phyloP scores from a whole-genome alignment of 1,284 basidiomycete species.

The Baeospora myosura region DNA sequence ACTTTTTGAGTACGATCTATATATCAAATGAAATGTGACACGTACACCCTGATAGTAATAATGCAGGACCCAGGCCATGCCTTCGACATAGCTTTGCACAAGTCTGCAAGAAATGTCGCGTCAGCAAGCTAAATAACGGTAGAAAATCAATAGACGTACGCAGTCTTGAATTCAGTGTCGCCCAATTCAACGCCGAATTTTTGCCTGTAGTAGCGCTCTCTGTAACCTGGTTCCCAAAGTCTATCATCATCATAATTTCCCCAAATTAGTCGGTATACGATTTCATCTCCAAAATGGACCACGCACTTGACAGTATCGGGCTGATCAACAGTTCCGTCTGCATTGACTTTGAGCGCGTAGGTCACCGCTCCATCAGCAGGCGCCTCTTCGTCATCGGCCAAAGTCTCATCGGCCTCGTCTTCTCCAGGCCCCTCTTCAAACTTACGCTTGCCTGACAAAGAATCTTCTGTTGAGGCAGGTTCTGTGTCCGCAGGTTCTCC shows the following conservation, averaged over 20 bases:
- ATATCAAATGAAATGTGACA: constrained; percentile 12
- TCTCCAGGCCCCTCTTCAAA: constrained; percentile 53
- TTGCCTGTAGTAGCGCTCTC: constrained; percentile 89
- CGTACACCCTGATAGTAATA: constrained; percentile 98
- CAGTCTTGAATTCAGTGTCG: constrained; percentile 69
- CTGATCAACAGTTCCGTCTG: constrained; percentile 87
- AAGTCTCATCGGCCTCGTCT: constrained; percentile 42
- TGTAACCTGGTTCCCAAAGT: constrained; percentile 92
- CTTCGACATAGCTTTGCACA: constrained; percentile 84
- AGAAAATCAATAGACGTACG: constrained; percentile 39
- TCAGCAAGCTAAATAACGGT: constrained; percentile 13
- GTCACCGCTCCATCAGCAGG: constrained; percentile 20
- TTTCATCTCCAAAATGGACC: constrained; percentile 8
- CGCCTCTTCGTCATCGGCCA: constrained; percentile 30
- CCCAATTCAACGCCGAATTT: constrained; percentile 82
- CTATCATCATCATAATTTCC: constrained; percentile 33
- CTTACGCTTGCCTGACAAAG: constrained; percentile 56
- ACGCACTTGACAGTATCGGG: constrained; percentile 88
- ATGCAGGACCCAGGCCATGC: constrained; percentile 91
- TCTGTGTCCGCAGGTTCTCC: no score
- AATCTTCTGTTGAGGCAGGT: no score
- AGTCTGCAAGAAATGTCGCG: constrained; percentile 50
- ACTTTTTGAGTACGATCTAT: constrained; percentile 8
- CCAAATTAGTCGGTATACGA: constrained; percentile 9
- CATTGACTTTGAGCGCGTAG: constrained; percentile 68